Evolutionary conservation across 768 basidiomycete species (phyloP).

Genomic region (Psilocybe subaeruginosa): DNA sequence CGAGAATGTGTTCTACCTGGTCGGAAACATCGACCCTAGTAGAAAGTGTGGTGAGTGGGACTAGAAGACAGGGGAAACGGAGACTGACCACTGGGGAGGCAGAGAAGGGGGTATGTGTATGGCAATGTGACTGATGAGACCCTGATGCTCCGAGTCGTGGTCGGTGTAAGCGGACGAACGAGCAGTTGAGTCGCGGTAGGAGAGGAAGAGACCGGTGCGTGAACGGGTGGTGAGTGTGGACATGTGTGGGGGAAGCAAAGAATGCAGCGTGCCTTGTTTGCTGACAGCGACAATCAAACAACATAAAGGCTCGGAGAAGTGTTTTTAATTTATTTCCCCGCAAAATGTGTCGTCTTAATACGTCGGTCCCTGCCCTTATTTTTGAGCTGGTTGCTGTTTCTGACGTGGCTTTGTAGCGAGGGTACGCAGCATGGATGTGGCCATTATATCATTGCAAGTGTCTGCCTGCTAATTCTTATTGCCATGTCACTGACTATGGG

Average conservation of each 20-base stretch:
- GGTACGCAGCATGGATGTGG: conserved; percentile 79
- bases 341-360: conserved; percentile 59
- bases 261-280: conserved; percentile 30
- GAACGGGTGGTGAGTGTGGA: conserved; percentile 67
- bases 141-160: conserved; percentile 59
- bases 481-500: not conserved
- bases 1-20: conserved; percentile 82
- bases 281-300: not conserved
- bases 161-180: conserved; percentile 50
- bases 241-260: conserved; percentile 30
- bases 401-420: conserved; percentile 51
- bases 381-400: conserved; percentile 16
- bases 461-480: not conserved
- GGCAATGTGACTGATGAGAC: conserved; percentile 60
- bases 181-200: conserved; percentile 81
- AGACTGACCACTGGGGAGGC: conserved; percentile 83
- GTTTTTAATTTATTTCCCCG: not conserved
- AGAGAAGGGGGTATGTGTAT: conserved; percentile 60
- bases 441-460: conserved; percentile 61
- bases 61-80: too few relatives aligned
- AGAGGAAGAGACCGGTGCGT: conserved; percentile 90
- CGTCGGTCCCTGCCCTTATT: conserved; percentile 38
- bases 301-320: conserved; percentile 18
- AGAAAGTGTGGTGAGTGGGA: conserved; percentile 14
- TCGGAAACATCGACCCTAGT: conserved; percentile 91